These are phyloP conservation scores for Ustilago xerochloae DNA, from an alignment of 1,284 basidiomycete genomes.

Conservation along the genomic window DNA sequence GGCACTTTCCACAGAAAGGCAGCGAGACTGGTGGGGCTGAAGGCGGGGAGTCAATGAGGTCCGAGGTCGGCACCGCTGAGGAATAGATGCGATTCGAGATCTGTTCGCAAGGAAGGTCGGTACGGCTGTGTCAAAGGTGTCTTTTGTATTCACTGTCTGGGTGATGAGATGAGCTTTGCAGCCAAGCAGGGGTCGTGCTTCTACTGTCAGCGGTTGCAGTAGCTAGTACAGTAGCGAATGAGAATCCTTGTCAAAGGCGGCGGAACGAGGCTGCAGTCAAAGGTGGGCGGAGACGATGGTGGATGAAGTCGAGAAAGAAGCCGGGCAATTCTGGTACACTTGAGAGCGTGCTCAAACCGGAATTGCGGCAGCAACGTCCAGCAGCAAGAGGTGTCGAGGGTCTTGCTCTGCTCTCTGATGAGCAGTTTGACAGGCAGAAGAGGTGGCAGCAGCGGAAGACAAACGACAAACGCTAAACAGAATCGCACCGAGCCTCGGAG, in stretches of 20 bases:
- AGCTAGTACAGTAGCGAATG: neutral
- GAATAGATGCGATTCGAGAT: neutral
- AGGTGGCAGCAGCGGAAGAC: neutral
- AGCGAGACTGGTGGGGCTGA: neutral
- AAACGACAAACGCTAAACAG: neutral
- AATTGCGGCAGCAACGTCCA: too few relatives aligned
- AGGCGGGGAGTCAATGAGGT: neutral
- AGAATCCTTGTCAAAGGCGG: neutral
- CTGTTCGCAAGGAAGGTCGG: neutral
- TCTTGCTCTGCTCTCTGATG: neutral
- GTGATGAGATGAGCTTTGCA: neutral
- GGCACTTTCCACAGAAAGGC: neutral
- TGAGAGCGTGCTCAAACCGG: neutral
- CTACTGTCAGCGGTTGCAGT: neutral
- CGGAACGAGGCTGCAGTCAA: neutral
- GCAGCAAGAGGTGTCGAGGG: too few relatives aligned
- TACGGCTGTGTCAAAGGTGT: neutral
- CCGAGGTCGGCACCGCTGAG: neutral
- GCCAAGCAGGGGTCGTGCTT: neutral
- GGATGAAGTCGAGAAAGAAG: neutral
- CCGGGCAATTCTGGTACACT: neutral
- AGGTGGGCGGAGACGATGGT: neutral
- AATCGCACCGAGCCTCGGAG: constrained; percentile 9
- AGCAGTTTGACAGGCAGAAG: neutral
- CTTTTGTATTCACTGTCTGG: neutral